Base-by-base conservation (phyloP, 345 rosid genomes). In the Salix udensis region DNA sequence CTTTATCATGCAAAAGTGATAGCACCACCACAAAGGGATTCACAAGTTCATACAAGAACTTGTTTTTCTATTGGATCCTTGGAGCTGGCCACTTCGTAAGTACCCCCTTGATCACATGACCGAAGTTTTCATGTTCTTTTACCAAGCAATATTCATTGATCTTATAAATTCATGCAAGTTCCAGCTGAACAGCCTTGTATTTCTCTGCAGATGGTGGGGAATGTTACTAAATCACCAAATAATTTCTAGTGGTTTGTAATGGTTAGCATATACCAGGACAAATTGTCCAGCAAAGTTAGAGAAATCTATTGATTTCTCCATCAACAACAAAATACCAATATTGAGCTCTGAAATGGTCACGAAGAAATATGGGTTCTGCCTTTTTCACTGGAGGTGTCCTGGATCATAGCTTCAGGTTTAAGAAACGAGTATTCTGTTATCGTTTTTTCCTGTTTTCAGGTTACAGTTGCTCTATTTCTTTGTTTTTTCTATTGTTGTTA, bases 41-140 rank as follows among this genome's bases (percentile, higher is more conserved):
- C 58, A 53, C 61, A 2, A 75, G 77, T 36, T 79, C 87, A 5
- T 71, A 85, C 37, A 64, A 66, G n/a, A 87, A 87, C 62, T 76
- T 87, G 19, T 66, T 50, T 34, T 79, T 83, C 73, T 83, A 83
- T 28, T 83, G 85, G 86, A 85, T 87, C 65, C 78, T 85, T 50
- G 86, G 86, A 8, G 81, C 86, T 30, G 89, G 89, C 64, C 88
- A 85, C 39, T 71, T 85, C 75, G 87, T 81, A 73, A 78, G 84
- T 36, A 21, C 21, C 50, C 1, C 26, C 26, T 37, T n/a, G n/a
- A n/a, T 18, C 53, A 15, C 50, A 34, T 69, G 14, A 40, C 26
- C 7, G 6, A 31, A 1, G 23, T 24, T 73, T 11, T 1, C 55
- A n/a, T 42, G 11, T 15, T 46, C 13, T 2, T 21, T 5, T 74